Evolutionary conservation across 345 rosid species (phyloP).

Genomic region (Corchorus olitorius): DNA sequence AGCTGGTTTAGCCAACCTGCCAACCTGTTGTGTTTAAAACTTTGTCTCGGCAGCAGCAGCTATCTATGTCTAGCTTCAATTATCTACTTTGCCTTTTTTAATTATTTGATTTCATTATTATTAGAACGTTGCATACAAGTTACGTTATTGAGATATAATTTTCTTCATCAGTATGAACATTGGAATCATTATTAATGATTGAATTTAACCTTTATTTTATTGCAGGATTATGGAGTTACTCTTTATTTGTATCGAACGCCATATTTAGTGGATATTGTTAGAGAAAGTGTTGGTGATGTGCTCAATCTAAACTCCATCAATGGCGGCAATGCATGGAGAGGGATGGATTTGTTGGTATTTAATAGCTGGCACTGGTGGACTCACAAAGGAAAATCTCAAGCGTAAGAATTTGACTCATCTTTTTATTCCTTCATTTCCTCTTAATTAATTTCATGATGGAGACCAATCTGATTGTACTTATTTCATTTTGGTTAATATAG

Average conservation of each 20-base stretch:
- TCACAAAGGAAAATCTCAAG: slow-evolving; percentile 68
- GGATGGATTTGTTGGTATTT: slow-evolving; percentile 83
- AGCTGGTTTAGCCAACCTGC: slow-evolving; percentile 24
- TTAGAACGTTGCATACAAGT: no score
- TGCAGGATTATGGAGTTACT: slow-evolving; percentile 73
- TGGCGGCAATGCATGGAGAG: slow-evolving; percentile 70
- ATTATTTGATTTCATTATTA: no score
- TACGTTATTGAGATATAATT: no score
- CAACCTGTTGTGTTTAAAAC: slow-evolving; percentile 21
- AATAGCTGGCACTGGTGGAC: slow-evolving; percentile 99
- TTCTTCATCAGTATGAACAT: no score
- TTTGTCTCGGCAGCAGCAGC: background rate
- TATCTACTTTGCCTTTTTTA: background rate
- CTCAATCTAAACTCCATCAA: slow-evolving; percentile 62
- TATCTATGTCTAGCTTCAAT: background rate
- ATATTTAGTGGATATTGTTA: slow-evolving; percentile 73
- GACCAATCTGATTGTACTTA: background rate
- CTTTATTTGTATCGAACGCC: slow-evolving; percentile 75
- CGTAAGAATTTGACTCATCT: slow-evolving; percentile 37
- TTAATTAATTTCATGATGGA: background rate
- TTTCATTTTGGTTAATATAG: slow-evolving; percentile 33
- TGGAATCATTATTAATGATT: no score
- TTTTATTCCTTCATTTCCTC: background rate
- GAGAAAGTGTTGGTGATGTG: slow-evolving; percentile 61
- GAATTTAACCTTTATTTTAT: no score